phyloP scores from a whole-genome alignment of 2,329 filamentous ascomycete genomes.

The Xylariaceae sp. region DNA sequence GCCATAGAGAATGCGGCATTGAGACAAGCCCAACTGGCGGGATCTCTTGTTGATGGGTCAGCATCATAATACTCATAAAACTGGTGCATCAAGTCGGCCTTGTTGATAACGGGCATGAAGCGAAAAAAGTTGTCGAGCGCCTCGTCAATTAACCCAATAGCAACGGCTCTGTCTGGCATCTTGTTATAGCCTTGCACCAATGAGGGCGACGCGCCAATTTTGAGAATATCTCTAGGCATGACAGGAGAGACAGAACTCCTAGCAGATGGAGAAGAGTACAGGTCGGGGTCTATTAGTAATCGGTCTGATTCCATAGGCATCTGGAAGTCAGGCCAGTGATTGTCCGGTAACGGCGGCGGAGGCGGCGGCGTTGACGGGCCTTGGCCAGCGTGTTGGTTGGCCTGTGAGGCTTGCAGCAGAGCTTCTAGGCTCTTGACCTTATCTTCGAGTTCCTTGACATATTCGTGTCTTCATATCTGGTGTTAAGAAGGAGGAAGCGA shows the following conservation, averaged over 20 bases:
- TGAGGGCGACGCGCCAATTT: background rate
- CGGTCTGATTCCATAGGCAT: background rate
- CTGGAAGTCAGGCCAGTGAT: background rate
- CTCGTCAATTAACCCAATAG: background rate
- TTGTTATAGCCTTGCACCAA: background rate
- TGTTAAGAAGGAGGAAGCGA: background rate
- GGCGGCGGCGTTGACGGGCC: background rate
- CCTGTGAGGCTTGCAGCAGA: background rate
- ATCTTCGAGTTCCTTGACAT: background rate
- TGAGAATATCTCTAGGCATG: background rate
- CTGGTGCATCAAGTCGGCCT: background rate
- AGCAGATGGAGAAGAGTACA: background rate
- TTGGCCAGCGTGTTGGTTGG: background rate
- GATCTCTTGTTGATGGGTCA: background rate
- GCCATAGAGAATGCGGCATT: background rate
- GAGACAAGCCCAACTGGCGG: background rate
- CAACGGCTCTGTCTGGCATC: background rate
- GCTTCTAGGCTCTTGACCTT: background rate
- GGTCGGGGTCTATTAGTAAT: background rate
- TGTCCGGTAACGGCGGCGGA: background rate
- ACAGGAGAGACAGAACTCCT: background rate
- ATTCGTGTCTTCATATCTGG: background rate
- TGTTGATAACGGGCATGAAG: background rate
- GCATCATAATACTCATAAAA: background rate
- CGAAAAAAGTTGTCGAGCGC: background rate